Percentiles rank a stretch among this genome's conserved stretches.
These are phyloP conservation scores for Candida smagusa DNA, from an alignment of 1,139 yeast genomes.

Conservation along the genomic window DNA sequence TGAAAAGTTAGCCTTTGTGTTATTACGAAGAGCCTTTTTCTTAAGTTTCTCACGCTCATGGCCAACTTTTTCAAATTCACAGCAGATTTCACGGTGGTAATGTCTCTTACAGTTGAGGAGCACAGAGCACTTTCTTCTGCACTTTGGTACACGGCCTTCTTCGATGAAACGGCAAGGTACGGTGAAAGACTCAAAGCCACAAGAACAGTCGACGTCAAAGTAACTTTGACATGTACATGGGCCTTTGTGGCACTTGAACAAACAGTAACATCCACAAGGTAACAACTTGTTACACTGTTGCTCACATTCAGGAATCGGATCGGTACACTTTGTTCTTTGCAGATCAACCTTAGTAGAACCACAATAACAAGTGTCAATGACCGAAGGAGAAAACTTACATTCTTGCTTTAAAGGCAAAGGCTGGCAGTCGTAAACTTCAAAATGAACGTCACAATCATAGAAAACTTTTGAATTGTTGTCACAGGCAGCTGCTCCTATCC, in stretches of 20 bases:
- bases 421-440: constrained; percentile 57
- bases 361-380: constrained; percentile 69
- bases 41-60: constrained; percentile 57
- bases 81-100: constrained; percentile 67
- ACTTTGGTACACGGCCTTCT: constrained; percentile 52
- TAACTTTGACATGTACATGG: constrained; percentile 61
- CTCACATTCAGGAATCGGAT: constrained; percentile 75
- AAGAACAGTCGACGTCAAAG: constrained; percentile 48
- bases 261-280: constrained; percentile 73
- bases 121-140: constrained; percentile 75
- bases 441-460: constrained; percentile 69
- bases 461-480: constrained; percentile 43
- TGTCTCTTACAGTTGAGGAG: constrained; percentile 80
- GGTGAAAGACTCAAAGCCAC: constrained; percentile 47
- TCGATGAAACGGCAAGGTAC: constrained; percentile 64
- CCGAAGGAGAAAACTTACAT: constrained; percentile 65
- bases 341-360: constrained; percentile 46
- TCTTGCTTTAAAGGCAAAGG: constrained; percentile 42
- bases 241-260: constrained; percentile 72
- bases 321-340: constrained; percentile 58
- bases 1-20: constrained; percentile 29
- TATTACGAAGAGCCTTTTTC: constrained; percentile 48
- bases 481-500: constrained; percentile 70
- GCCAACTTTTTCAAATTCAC: constrained; percentile 64
- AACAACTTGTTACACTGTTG: constrained; percentile 58